Percentiles rank a stretch among this genome's conserved stretches.
Evolutionary conservation across 2,329 filamentous ascomycete species (phyloP).

Genomic region (Pleoardoris graminearum): DNA sequence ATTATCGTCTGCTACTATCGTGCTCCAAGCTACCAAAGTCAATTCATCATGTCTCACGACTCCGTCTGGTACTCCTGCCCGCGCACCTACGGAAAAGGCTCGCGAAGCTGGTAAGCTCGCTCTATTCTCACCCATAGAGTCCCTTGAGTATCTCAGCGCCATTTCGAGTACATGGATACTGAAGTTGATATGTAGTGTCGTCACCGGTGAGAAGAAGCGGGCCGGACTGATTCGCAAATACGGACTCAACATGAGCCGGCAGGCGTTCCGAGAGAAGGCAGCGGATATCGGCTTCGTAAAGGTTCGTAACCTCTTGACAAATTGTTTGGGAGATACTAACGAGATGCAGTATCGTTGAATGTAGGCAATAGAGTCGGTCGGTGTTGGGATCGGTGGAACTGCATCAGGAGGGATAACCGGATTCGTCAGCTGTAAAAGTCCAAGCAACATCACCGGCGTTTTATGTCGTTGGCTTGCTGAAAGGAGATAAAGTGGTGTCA

Average conservation of each 20-base stretch:
- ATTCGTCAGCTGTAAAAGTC: no score
- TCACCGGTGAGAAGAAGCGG: constrained; percentile 34
- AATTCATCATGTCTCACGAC: constrained; percentile 1
- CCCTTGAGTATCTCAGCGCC: background rate
- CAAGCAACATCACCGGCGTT: no score
- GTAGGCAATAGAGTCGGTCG: background rate
- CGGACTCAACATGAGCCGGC: constrained; percentile 78
- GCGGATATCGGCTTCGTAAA: constrained; percentile 68
- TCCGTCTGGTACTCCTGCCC: constrained; percentile 50
- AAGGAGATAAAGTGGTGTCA: no score
- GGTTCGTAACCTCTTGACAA: constrained; percentile 45
- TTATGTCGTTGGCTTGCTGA: no score
- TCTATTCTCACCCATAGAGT: no score
- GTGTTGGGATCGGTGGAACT: no score
- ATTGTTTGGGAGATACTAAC: background rate
- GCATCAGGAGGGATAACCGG: no score
- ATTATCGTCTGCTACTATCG: no score
- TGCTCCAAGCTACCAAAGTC: background rate
- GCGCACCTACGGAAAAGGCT: constrained; percentile 93
- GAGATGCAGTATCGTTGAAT: background rate
- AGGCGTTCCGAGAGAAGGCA: constrained; percentile 69
- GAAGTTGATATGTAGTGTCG: constrained; percentile 18
- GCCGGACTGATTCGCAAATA: constrained; percentile 99
- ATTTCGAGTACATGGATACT: background rate
- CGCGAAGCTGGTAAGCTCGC: constrained; percentile 77